phyloP scores from a whole-genome alignment of 192 early-diverging fungal species.

The Fimicolochytrium jonesii region DNA sequence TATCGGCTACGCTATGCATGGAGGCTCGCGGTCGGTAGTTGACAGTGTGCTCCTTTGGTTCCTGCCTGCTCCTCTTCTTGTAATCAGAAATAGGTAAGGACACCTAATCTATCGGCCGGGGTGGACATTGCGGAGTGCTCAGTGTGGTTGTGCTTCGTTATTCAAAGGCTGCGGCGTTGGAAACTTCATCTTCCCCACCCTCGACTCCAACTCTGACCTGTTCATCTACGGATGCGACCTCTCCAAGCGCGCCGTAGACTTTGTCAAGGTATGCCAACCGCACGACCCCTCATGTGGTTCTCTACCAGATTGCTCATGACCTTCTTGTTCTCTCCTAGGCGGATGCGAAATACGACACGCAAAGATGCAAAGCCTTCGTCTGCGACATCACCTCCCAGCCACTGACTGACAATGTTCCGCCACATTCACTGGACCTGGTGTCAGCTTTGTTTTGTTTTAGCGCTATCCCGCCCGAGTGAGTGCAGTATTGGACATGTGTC shows the following conservation, averaged over 20 bases:
- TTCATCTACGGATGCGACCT: conserved; percentile 55
- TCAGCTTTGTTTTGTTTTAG: conserved; percentile 46
- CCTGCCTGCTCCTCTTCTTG: no score
- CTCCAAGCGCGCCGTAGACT: conserved; percentile 44
- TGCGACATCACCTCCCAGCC: conserved; percentile 43
- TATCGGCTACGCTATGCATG: no score
- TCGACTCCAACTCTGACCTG: conserved; percentile 40
- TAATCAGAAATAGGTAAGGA: no score
- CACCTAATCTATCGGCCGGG: no score
- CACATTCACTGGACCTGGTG: conserved; percentile 39
- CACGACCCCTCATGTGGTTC: no score
- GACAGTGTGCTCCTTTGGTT: no score
- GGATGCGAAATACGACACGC: conserved; percentile 38
- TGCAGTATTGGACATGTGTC: no score
- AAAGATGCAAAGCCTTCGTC: conserved; percentile 45
- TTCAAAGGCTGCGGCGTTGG: conserved; percentile 50
- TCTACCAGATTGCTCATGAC: neutral
- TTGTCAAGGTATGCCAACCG: conserved; percentile 31
- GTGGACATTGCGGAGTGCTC: no score
- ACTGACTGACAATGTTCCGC: conserved; percentile 31
- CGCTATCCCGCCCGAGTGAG: conserved; percentile 49
- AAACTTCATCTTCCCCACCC: conserved; percentile 53
- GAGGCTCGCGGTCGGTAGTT: no score
- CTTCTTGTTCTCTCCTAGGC: conserved; percentile 2
- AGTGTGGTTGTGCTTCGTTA: no score